Base-by-base conservation (phyloP, 352 stramenopile genomes). In the Chrysophaeum taylorii region DNA sequence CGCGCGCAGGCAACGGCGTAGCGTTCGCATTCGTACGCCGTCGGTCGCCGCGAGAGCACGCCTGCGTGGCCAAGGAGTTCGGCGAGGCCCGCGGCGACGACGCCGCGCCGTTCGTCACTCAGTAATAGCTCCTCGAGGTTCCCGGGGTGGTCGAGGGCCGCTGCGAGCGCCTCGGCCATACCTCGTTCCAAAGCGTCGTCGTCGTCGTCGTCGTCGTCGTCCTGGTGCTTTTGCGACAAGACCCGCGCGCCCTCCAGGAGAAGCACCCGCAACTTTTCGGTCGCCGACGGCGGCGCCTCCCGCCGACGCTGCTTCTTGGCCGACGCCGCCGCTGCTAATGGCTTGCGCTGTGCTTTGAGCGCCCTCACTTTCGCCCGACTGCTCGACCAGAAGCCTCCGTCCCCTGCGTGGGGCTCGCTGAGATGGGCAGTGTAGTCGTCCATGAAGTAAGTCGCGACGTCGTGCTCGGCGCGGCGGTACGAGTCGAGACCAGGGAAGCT, bases 391-490 rank as follows among this genome's bases (percentile, higher is more conserved):
- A 66, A 66, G 57, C 57, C 57, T 25, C 52, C 52, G 27, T 15
- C 52, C 33, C 27, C 14, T 1, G 2, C 9, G 53, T 12, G 27
- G 27, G 7, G 7, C 21, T 42, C 33, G 1, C 33, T 27, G 33
- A 66, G 21, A 36, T 66, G 57, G 21, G 31, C 57, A 2, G 1
- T 66, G 57, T 66, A 66, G 33, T 27, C 31, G 1, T 9, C 12
- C 31, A 45, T 45, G 36, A 66, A 66, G 36, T 66, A 66, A 2
- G 57, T 1, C 5, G 57, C 57, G 57, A 66, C 57, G 57, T 66
- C 57, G 52, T 63, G 52, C 52, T 63, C 52, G 16, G 9, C 36
- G 9, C 57, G 31, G 1, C 57, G 31, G n/a, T 43, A 66, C 18
- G 57, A 2, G 1, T 42, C 57, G 12, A 66, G 23, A 14, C 33